Base-by-base conservation (phyloP, 2,329 filamentous ascomycete species). In the Fusarium sp. region DNA sequence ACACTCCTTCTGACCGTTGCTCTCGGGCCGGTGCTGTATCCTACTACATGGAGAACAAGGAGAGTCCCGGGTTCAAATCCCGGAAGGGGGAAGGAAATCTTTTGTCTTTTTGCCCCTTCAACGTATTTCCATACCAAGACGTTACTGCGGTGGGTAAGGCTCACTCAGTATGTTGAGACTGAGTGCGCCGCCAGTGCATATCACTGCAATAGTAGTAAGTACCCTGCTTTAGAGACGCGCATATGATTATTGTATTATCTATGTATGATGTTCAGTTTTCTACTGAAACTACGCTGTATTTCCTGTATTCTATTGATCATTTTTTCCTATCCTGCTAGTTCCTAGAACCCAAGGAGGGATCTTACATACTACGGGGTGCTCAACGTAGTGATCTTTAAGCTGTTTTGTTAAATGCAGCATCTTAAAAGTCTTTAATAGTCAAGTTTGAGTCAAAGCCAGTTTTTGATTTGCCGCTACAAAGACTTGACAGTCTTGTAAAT, bases 401-500 rank as follows among this genome's bases (percentile, higher is more conserved):
- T 34, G 4, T 18, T 34, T 34, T 34, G 32, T 34, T 34, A 5
- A 34, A 16, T 34, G 9, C 5, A 10, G 5, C 6, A 18, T n/a
- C 5, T 37, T 37, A 2, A 6, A 11, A n/a, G 9, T 10, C 9
- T n/a, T 11, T 1, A 37, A 18, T 6, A n/a, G 32, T 11, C 16
- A 11, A 4, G 3, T n/a, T n/a, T 37, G 5, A n/a, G 34, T 37
- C 10, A 10, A 37, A 7, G 16, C 18, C n/a, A 11, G 16, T 18
- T 37, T 37, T 11, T 11, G 18, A 7, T 11, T 37, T 37, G 4
- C 4, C 4, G 10, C 18, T 37, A n/a, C 3, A 3, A 6, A 7
- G 47, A n/a, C 34, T 66, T 59, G 0, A 71, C 57, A 14, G 73
- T 75, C 24, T 74, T 75, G 8, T 75, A 75, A 11, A 75, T 75